Conservation (phyloP, 345 rosid genomes). For the Lumnitzera racemosa region DNA sequence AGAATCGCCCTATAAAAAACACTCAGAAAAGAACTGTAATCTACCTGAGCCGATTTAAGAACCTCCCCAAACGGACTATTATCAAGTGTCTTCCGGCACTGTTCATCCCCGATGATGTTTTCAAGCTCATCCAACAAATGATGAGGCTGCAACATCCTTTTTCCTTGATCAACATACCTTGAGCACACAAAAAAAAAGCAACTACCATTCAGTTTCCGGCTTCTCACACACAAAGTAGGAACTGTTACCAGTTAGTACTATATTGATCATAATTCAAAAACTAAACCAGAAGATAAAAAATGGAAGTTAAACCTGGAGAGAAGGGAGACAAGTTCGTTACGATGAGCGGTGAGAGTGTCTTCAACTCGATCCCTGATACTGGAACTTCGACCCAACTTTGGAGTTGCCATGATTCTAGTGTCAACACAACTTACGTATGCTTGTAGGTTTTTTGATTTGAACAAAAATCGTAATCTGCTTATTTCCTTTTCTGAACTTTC, state of each 20-base stretch:
- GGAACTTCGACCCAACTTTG: slow-evolving; percentile 44
- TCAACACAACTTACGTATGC: too few relatives aligned
- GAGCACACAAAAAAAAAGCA: slow-evolving; percentile 3
- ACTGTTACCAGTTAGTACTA: background rate
- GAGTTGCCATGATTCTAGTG: slow-evolving; percentile 34
- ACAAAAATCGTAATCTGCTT: too few relatives aligned
- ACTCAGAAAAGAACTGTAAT: background rate
- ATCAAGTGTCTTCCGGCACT: slow-evolving; percentile 32
- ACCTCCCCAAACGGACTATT: slow-evolving; percentile 74
- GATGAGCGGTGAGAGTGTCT: slow-evolving; percentile 77
- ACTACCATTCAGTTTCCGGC: background rate
- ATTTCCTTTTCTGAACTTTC: too few relatives aligned
- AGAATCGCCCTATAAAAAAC: background rate
- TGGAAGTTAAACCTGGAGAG: slow-evolving; percentile 61
- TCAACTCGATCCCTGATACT: slow-evolving; percentile 89
- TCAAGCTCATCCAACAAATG: slow-evolving; percentile 79
- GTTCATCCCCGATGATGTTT: slow-evolving; percentile 45
- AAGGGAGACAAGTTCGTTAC: slow-evolving; percentile 86
- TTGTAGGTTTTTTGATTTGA: too few relatives aligned
- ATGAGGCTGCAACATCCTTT: slow-evolving; percentile 86
- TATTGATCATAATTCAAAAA: slow-evolving; percentile 10
- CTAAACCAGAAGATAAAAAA: background rate
- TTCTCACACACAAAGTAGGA: background rate
- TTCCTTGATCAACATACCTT: slow-evolving; percentile 93
- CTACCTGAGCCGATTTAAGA: slow-evolving; percentile 70